Percentiles rank a stretch among this genome's conserved stretches.
Evolutionary conservation across 2,329 filamentous ascomycete species (phyloP).

Genomic region (Monosporascus ibericus): DNA sequence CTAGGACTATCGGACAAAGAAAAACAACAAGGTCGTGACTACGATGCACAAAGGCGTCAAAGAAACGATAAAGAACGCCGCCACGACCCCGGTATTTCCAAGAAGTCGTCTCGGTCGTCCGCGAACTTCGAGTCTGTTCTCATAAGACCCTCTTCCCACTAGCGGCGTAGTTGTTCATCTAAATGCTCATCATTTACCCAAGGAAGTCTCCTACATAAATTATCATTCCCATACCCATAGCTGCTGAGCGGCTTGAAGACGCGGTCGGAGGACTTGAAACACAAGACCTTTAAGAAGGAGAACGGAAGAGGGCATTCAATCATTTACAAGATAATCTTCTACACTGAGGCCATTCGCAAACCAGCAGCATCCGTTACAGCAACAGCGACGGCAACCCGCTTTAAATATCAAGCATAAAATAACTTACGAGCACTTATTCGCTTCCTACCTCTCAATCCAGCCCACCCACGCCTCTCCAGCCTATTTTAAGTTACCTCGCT

Average conservation of each 20-base stretch:
- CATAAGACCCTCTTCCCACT: constrained; percentile 14
- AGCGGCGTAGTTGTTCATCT: constrained; percentile 20
- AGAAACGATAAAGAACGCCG: constrained; percentile 18
- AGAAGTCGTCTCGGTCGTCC: constrained; percentile 19
- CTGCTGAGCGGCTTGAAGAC: constrained; percentile 25
- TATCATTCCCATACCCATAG: constrained; percentile 14
- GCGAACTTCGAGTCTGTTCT: constrained; percentile 12
- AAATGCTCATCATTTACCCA: constrained; percentile 21
- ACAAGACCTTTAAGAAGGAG: constrained; percentile 4
- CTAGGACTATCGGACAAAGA: constrained; percentile 14
- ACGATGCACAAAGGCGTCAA: constrained; percentile 15
- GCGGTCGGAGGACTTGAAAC: constrained; percentile 17
- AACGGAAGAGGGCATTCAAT: constrained; percentile 4
- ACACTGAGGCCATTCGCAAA: constrained; percentile 1
- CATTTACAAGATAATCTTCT: constrained; percentile 2
- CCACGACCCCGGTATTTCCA: constrained; percentile 19
- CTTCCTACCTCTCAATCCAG: background rate
- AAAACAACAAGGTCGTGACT: constrained; percentile 7
- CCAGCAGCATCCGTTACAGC: background rate
- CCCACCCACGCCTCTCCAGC: background rate
- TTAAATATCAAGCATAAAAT: background rate
- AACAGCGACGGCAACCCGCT: background rate
- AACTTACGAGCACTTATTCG: background rate
- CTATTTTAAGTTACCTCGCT: background rate
- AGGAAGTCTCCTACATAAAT: constrained; percentile 11